Conservation (phyloP, 148 eudicot species). For the Rhododendron ferrugineum region DNA sequence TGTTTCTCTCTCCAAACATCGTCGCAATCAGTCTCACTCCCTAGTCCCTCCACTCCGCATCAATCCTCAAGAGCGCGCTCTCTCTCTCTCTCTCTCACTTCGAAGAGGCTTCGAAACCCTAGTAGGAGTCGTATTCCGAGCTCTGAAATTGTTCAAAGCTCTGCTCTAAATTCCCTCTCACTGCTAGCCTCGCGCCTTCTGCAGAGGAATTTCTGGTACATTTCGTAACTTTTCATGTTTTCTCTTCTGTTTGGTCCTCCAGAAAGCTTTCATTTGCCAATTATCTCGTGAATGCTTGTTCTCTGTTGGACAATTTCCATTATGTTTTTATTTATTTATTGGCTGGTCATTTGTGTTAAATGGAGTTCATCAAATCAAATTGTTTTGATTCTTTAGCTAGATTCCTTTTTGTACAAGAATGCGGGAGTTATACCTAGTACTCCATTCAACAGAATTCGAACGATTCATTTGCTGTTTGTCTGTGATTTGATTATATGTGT, state of each 20-base stretch:
- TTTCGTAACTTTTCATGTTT: neutral
- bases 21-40: neutral
- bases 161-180: neutral
- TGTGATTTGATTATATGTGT: neutral
- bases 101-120: conserved; percentile 12
- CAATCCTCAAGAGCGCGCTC: neutral
- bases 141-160: neutral
- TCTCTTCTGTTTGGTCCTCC: neutral
- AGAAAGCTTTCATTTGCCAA: neutral
- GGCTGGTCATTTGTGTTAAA: neutral
- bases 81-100: neutral
- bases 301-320: neutral
- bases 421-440: neutral
- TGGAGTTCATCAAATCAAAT: neutral
- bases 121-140: neutral
- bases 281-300: neutral
- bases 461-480: neutral
- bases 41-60: neutral
- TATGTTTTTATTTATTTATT: neutral
- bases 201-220: neutral
- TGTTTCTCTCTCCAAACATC: neutral
- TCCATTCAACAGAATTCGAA: neutral
- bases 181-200: neutral
- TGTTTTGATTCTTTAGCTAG: neutral
- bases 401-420: neutral